These are phyloP conservation scores for Xylaria acuta DNA, from an alignment of 495 filamentous ascomycete species.

Conservation along the genomic window DNA sequence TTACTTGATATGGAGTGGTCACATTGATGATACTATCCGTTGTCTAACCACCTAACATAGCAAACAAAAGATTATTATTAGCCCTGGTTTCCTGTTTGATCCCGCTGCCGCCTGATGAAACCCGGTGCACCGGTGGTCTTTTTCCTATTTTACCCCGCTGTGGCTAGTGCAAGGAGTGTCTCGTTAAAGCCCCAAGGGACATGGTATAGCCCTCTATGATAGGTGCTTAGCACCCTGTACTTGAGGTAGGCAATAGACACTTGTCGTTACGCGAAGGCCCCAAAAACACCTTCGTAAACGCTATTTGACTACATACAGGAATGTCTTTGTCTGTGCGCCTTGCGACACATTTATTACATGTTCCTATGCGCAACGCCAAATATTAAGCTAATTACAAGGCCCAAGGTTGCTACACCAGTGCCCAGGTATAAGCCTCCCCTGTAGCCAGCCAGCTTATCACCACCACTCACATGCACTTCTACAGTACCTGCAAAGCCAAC, in stretches of 20 bases:
- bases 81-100: no score
- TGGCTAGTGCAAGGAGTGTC: no score
- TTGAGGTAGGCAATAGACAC: neutral
- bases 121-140: no score
- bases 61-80: no score
- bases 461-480: slow-evolving; percentile 46
- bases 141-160: no score
- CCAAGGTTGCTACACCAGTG: slow-evolving; percentile 40
- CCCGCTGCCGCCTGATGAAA: no score
- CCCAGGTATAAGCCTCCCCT: slow-evolving; percentile 45
- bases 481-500: slow-evolving; percentile 56
- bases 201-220: no score
- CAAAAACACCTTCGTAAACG: neutral
- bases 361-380: neutral
- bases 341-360: neutral
- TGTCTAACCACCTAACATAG: no score
- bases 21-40: no score
- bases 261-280: neutral
- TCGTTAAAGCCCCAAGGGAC: no score
- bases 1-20: no score
- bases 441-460: slow-evolving; percentile 45
- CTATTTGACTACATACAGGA: neutral
- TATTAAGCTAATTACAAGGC: slow-evolving; percentile 29
- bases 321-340: neutral
- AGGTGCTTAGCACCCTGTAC: neutral